A percentile compares a stretch with the other conserved stretches of the same genome.
These are phyloP conservation scores for Polygonum maritimum DNA, from an alignment of 148 eudicot species.

Conservation along the genomic window DNA sequence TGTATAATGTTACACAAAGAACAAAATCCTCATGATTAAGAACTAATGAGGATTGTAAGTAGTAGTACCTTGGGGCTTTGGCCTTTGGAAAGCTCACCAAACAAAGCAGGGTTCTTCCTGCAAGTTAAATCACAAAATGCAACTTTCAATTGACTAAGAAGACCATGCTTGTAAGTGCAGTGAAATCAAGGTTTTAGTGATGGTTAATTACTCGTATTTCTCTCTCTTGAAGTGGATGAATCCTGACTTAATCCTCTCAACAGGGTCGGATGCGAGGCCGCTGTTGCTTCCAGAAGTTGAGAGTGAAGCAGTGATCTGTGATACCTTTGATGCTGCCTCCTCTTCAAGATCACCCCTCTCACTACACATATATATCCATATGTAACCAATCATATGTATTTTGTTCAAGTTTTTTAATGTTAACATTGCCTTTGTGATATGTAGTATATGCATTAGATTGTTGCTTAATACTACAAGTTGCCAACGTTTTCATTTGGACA, in stretches of 20 bases:
- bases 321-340: constrained; percentile 63
- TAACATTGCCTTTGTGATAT: neutral
- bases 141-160: neutral
- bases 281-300: constrained; percentile 19
- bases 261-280: constrained; percentile 23
- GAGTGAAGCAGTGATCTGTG: constrained; percentile 64
- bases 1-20: neutral
- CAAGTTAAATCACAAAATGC: neutral
- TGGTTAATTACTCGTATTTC: constrained; percentile 59
- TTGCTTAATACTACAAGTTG: neutral
- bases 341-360: constrained; percentile 79
- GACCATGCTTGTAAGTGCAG: neutral
- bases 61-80: constrained; percentile 85
- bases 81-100: constrained; percentile 66
- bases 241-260: constrained; percentile 66
- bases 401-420: neutral
- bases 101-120: constrained; percentile 75
- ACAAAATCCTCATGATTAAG: neutral
- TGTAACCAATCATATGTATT: neutral
- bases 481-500: neutral
- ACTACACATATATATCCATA: constrained; percentile 21
- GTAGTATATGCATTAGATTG: neutral
- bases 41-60: neutral
- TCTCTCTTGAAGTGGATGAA: constrained; percentile 72
- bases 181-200: neutral